Evolutionary conservation across 83 land plant species (phyloP), one percentile per base, ranked within the genome.

Genomic region (Thuja plicata): DNA sequence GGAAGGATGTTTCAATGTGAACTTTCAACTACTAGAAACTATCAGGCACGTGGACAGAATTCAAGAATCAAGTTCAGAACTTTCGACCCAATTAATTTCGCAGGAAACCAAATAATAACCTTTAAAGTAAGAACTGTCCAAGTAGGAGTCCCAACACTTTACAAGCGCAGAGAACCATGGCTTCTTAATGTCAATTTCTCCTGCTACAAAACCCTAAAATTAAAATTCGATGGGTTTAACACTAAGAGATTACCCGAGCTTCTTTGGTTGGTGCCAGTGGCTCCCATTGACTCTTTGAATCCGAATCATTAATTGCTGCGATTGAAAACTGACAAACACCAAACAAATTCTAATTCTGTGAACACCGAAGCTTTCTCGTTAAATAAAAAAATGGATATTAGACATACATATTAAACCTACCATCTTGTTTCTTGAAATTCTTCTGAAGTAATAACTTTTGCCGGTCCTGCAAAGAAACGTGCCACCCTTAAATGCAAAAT

Each of bases 211-310:
- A 40, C 46, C 82, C 84, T 81, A 5, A 54, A 54, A 54, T 15
- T 54, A 15, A 54, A 15, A 54, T 54, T 54, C 17, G 2, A 16
- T 54, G 57, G 19, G 57, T 54, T 54, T 54, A 15, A 54, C 3
- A 21, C 41, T 37, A 41, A 41, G 12, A 46, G 52, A 89, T 16
- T 66, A 89, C 99, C 98, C 96, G 99, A 45, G 99, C 99, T 97
- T 98, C 99, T 91, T 97, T 98, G 88, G 99, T 96, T 15, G 99
- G 99, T 17, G 99, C 98, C 90, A 98, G 89, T 55, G 96, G 97
- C 89, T 98, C 97, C 95, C 94, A 93, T 80, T 94, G 93, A 27
- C 88, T 90, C 84, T 71, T 88, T n/a, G 97, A 91, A 74, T 96
- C 96, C 60, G 93, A 90, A 89, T 98, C 99, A 85, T 98, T 98